Base-by-base conservation (phyloP, 805 yeast species). In the Aciculoconidium aculeatum region DNA sequence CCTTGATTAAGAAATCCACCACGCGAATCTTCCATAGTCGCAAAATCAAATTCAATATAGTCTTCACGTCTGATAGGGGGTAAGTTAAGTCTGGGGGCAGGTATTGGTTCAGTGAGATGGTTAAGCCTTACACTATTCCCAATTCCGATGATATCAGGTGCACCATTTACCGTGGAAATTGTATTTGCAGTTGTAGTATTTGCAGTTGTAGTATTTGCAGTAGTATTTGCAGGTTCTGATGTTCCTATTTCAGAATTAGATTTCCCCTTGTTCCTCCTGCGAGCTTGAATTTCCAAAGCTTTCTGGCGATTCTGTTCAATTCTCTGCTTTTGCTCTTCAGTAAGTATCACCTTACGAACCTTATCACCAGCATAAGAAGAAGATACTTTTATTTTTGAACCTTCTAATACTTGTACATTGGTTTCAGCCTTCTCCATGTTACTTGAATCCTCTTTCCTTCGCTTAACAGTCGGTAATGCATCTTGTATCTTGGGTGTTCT, bases 21-120 rank as follows among this genome's bases (percentile, higher is more conserved):
- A 45, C 72, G 70, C 1, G 81, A 64, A 44, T 92, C 96, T 39
- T 75, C 73, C 86, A 94, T 82, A n/a, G 86, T 81, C 3, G 96
- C 73, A 42, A 92, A 73, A 55, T 92, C 96, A 53, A 77, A 84
- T 36, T 83, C 92, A 17, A 83, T 82, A 48, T 81, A 83, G 42
- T 81, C 87, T 18, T 69, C 63, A 29, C 69, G 73, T 34, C 68
- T 64, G 15, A 81, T 71, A 5, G 60, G 44, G 5, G 63, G 65
- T 12, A 46, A 46, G 27, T 48, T 38, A 25, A 44, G 47, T 31
- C 36, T 39, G 13, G 33, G 17, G 11, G 20, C 14, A 21, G 16
- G 13, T 15, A 17, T 22, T 7, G 33, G 28, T 22, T 31, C 30
- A 9, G 25, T 13, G n/a, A 18, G 15, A 5, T 17, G 16, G 27